Base-by-base conservation (phyloP, 2,329 filamentous ascomycete species). In the Cytospora piceicola region DNA sequence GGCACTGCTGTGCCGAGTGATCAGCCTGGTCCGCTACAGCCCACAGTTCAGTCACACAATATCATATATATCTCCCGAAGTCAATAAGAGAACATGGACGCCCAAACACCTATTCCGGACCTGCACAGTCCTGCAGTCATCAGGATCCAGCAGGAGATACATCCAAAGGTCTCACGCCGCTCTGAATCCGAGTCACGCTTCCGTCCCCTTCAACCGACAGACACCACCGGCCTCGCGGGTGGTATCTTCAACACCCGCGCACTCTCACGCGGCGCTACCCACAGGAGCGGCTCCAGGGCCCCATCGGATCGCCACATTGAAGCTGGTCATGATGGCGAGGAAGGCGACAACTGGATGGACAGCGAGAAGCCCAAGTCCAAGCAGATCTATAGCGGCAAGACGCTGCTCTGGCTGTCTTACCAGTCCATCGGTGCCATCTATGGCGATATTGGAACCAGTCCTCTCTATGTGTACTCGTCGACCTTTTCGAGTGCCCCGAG, bases 391-490 rank as follows among this genome's bases (percentile, higher is more conserved):
- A 36, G 55, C 36, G 70, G 70, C 52, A 66, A 57, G 29, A 70
- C 69, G 0, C 58, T 71, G 8, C 46, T 69, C 1, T 71, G 69
- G 69, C 80, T 89, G 53, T 83, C 87, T 29, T 90, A 89, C 72
- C 87, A 90, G 75, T 86, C 83, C 7, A 83, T 83, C 39, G 88
- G 88, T 61, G 86, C 89, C 60, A 90, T 90, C 62, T 90, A 91
- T 68, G 88, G 88, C 29, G 65, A 68, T 15, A 59, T 66, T 22
- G 67, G 30, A 9, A 83, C 78, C 0, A 87, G 83, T 68, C 88
- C 87, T n/a, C 82, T 90, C 17, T 90, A 90, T 71, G 88, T 90
- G 17, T 90, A 80, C 74, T 89, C 87, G n/a, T 87, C 85, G 30
- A 88, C 86, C 1, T 90, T 90, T 71, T 79, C 81, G 36, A 76